Percentiles rank a stretch among this genome's conserved stretches.
Evolutionary conservation across 177 flowering plant genomes (phyloP).

Genomic region (Telopea speciosissima): DNA sequence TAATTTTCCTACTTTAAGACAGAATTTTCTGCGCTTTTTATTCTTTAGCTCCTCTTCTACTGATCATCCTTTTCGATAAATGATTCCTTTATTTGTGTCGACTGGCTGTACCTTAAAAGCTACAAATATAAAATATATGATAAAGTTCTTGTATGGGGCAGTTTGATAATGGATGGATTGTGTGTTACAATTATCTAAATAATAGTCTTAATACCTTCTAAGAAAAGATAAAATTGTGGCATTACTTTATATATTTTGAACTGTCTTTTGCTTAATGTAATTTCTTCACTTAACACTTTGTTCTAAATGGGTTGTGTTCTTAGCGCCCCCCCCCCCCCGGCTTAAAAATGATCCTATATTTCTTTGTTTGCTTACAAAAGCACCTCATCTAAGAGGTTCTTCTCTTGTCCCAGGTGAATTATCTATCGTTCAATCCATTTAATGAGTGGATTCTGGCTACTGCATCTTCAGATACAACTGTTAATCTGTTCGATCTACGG

Average conservation of each 20-base stretch:
- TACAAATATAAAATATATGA: background rate
- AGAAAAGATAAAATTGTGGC: background rate
- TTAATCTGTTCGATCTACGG: slow-evolving; percentile 76
- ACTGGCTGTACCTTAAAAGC: background rate
- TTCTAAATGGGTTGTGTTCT: background rate
- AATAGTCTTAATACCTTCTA: background rate
- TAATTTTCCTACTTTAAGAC: no score
- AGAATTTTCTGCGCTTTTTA: no score
- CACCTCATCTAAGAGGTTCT: background rate
- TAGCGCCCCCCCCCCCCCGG: no score
- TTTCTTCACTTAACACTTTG: background rate
- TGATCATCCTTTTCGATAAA: background rate
- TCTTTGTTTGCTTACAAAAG: background rate
- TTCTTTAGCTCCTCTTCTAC: background rate
- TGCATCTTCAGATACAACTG: slow-evolving; percentile 89
- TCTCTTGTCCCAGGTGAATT: slow-evolving; percentile 57
- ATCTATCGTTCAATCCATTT: slow-evolving; percentile 73
- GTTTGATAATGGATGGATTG: background rate
- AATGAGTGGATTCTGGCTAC: slow-evolving; percentile 91
- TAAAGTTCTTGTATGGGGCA: background rate
- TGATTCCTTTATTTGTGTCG: background rate
- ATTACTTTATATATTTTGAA: background rate
- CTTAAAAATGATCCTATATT: background rate
- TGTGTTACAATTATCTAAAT: background rate
- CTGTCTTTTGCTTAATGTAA: background rate